These are phyloP conservation scores for Trypanosoma brucei DNA, from an alignment of 208 protist genomes.

Conservation along the genomic window DNA sequence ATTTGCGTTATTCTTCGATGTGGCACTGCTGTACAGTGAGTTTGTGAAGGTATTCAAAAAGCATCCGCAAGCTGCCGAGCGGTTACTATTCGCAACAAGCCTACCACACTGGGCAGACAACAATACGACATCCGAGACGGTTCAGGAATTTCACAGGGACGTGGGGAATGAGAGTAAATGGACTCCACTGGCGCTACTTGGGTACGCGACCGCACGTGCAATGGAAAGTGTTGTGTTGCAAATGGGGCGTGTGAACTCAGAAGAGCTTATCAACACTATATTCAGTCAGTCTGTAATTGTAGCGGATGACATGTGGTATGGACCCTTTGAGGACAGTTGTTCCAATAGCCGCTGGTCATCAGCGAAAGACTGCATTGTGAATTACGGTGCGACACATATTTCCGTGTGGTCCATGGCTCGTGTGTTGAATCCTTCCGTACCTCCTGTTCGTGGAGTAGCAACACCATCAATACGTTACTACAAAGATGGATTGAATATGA, in stretches of 20 bases:
- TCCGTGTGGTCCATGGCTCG: conserved; percentile 23
- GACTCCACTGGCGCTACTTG: conserved; percentile 13
- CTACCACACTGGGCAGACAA: conserved; percentile 48
- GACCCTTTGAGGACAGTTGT: conserved; percentile 18
- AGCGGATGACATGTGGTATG: conserved; percentile 26
- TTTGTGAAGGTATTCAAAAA: conserved; percentile 23
- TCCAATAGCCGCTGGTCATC: neutral
- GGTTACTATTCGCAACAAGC: conserved; percentile 36
- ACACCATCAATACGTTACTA: conserved; percentile 36
- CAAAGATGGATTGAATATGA: neutral
- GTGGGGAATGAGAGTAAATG: conserved; percentile 3
- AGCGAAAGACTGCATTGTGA: conserved; percentile 12
- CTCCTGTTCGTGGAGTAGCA: neutral
- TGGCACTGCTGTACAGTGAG: conserved; percentile 29
- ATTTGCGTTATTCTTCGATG: conserved; percentile 30
- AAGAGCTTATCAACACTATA: conserved; percentile 16
- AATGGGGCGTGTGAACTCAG: conserved; percentile 17
- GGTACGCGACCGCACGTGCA: conserved; percentile 7
- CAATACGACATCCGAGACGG: conserved; percentile 4
- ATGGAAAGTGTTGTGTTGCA: conserved; percentile 14
- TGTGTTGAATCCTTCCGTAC: conserved; percentile 25
- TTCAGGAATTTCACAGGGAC: conserved; percentile 13
- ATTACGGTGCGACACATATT: conserved; percentile 50
- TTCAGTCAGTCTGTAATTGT: conserved; percentile 19
- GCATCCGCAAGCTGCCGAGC: conserved; percentile 3